phyloP scores from a whole-genome alignment of 305 asterid genomes.

The Fraxinus albicans region DNA sequence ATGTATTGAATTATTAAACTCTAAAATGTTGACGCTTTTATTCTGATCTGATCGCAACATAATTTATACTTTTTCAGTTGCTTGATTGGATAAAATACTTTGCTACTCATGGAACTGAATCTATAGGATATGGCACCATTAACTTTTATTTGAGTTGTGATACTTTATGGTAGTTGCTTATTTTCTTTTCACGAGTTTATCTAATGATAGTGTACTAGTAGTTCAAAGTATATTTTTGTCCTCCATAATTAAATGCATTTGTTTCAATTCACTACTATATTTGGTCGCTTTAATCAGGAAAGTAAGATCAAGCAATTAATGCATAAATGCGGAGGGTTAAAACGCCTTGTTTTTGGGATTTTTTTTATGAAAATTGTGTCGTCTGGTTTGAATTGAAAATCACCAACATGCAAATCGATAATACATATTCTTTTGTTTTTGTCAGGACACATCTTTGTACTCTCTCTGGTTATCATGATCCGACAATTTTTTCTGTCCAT shows the following conservation, averaged over 20 bases:
- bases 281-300: neutral
- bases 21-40: too few species aligned
- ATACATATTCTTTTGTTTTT: constrained; percentile 26
- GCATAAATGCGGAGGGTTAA: neutral
- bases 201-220: too few species aligned
- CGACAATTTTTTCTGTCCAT: constrained; percentile 76
- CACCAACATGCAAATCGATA: constrained; percentile 1
- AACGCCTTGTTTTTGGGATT: neutral
- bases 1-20: too few species aligned
- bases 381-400: neutral
- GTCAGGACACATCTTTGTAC: constrained; percentile 73
- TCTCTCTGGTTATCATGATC: constrained; percentile 86
- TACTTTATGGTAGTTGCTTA: too few species aligned
- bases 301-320: too few species aligned
- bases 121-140: too few species aligned
- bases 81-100: too few species aligned
- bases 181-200: too few species aligned
- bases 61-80: too few species aligned
- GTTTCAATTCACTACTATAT: neutral
- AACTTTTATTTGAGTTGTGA: too few species aligned
- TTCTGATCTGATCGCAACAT: too few species aligned
- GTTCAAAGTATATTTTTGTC: neutral
- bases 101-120: too few species aligned
- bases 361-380: neutral
- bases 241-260: neutral